These are phyloP conservation scores for Tricholomella constricta DNA, from an alignment of 768 basidiomycete species.

Conservation along the genomic window DNA sequence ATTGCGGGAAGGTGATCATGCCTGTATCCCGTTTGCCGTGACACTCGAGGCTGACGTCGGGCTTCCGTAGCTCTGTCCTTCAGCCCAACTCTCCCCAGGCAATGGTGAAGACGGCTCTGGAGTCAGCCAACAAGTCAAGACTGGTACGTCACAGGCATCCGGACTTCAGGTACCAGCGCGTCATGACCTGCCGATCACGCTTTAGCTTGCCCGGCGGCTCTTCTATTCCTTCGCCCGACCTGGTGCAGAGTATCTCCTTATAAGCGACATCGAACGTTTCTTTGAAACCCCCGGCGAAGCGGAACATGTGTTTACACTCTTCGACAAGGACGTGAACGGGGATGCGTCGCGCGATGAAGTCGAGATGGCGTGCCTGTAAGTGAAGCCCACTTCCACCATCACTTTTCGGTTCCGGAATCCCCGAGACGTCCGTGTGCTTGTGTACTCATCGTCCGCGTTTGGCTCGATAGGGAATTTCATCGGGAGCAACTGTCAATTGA, in stretches of 20 bases:
- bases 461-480: slow-evolving; percentile 64
- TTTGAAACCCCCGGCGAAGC: slow-evolving; percentile 72
- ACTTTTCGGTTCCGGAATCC: slow-evolving; percentile 5
- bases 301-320: slow-evolving; percentile 64
- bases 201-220: slow-evolving; percentile 77
- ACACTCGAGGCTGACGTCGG: slow-evolving; percentile 1
- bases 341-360: slow-evolving; percentile 72
- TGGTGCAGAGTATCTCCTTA: slow-evolving; percentile 56
- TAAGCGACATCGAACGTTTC: slow-evolving; percentile 70
- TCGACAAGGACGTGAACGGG: slow-evolving; percentile 74
- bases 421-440: neutral
- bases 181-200: slow-evolving; percentile 9
- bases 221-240: slow-evolving; percentile 82
- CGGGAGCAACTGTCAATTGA: slow-evolving; percentile 84
- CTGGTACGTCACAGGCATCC: slow-evolving; percentile 38
- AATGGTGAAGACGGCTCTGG: slow-evolving; percentile 76
- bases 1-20: slow-evolving; percentile 49
- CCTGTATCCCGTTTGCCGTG: neutral
- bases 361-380: slow-evolving; percentile 73
- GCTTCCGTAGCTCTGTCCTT: slow-evolving; percentile 58
- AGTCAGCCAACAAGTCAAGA: slow-evolving; percentile 79
- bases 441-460: slow-evolving; percentile 6
- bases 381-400: slow-evolving; percentile 9
- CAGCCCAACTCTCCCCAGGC: slow-evolving; percentile 88
- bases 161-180: neutral